A percentile compares a stretch with the other conserved stretches of the same genome.
Conservation (phyloP, 495 filamentous ascomycete genomes). For the Diplogelasinospora grovesii region DNA sequence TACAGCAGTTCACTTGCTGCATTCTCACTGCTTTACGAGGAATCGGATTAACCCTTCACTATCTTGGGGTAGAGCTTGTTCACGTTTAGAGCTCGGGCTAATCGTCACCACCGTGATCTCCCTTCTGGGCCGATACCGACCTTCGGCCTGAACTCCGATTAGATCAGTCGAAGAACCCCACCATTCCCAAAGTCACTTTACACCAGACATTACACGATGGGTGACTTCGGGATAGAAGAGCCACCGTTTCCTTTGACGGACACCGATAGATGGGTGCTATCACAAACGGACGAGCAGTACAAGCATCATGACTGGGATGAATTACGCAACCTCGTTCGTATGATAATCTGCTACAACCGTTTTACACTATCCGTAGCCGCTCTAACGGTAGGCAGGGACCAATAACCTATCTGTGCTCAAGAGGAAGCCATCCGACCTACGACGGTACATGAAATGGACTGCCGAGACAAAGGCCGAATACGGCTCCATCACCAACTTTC, state of each 20-base stretch:
- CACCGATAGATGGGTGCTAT: conserved; percentile 56
- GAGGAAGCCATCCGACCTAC: conserved; percentile 75
- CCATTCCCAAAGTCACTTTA: background rate
- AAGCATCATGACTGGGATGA: conserved; percentile 61
- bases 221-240: conserved; percentile 21
- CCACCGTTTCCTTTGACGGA: conserved; percentile 59
- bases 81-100: no score
- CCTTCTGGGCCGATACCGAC: no score
- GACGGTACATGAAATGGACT: conserved; percentile 78
- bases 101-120: no score
- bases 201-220: conserved; percentile 17
- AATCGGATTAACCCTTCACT: no score
- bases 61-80: no score
- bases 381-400: conserved; percentile 33
- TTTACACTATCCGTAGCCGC: conserved; percentile 9
- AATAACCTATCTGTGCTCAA: conserved; percentile 73
- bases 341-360: conserved; percentile 14
- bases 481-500: conserved; percentile 69
- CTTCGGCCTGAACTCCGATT: background rate
- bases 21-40: no score
- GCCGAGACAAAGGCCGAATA: conserved; percentile 61
- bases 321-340: conserved; percentile 61
- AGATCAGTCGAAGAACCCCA: background rate
- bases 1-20: no score
- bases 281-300: conserved; percentile 66